Base-by-base conservation (phyloP, 148 eudicot species). In the Fallopia convolvulus region DNA sequence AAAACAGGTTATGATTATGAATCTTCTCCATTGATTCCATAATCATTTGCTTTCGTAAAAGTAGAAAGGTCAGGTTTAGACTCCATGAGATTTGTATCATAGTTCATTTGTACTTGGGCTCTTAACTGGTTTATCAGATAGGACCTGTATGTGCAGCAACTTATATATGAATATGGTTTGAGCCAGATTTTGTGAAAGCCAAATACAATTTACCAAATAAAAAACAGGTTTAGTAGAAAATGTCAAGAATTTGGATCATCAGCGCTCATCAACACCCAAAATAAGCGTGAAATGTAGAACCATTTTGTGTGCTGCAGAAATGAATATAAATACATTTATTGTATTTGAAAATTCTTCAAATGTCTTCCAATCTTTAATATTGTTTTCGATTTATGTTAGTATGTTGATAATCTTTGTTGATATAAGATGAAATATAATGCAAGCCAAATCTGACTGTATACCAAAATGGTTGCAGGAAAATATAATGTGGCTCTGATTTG, bases 141-240 rank as follows among this genome's bases (percentile, higher is more conserved):
- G 55, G 50, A 73, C 33, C 32, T 73, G 33, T 6, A 73, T 21
- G 39, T 42, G 75, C 44, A 73, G 55, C 4, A 73, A 7, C 15
- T 8, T 44, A n/a, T 20, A 42, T 73, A 44, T 73, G 49, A 71
- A 46, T 68, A 68, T 68, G 46, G 46, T 68, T 68, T 68, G 11
- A 33, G 46, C 72, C 72, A 13, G 14, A 26, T 61, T 61, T 61
- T 61, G 68, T 26, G 33, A 61, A 15, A 1, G 14, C 36, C 60
- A 17, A 23, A 61, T 23, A 61, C 68, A 55, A 55, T 55, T 55
- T 55, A 20, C 2, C 8, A 55, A 55, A 9, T 55, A 8, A 18
- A 18, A 53, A n/a, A 55, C 1, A 4, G 61, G 26, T 20, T 0
- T 55, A 6, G 23, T 18, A 18, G 0, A 55, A 6, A 18, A 18